Percentiles rank a stretch among this genome's conserved stretches.
These are phyloP conservation scores for Colletotrichum navitas DNA, from an alignment of 2,329 filamentous ascomycete species.

Conservation along the genomic window DNA sequence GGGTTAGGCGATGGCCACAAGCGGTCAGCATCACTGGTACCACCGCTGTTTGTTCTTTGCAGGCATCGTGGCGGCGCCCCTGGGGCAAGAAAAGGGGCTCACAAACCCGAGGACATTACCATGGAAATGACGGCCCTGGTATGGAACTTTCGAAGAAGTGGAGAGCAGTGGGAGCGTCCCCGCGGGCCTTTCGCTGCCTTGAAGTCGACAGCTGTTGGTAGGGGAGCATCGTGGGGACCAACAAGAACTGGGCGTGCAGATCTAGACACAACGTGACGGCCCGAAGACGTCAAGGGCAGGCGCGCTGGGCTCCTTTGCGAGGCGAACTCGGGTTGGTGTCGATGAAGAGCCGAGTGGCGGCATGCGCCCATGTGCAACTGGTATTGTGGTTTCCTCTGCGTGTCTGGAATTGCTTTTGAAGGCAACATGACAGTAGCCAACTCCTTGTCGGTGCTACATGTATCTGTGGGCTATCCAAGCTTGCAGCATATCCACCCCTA, in stretches of 20 bases:
- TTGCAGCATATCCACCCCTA: neutral
- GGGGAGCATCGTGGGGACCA: conserved; percentile 22
- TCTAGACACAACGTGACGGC: conserved; percentile 37
- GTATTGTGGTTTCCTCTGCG: conserved; percentile 20
- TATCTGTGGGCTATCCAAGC: neutral
- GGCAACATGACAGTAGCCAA: conserved; percentile 5
- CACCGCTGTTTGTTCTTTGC: neutral
- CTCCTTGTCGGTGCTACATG: neutral
- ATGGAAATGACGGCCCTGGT: conserved; percentile 17
- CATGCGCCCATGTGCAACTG: neutral
- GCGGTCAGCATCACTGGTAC: neutral
- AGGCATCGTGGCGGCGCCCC: conserved; percentile 14
- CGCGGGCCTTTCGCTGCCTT: conserved; percentile 18
- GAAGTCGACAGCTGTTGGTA: conserved; percentile 25
- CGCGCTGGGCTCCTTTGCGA: conserved; percentile 20
- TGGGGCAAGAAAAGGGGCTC: conserved; percentile 38
- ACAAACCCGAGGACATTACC: conserved; percentile 23
- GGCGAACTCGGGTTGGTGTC: conserved; percentile 13
- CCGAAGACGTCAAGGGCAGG: conserved; percentile 34
- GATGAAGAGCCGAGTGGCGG: conserved; percentile 14
- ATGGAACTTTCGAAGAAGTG: conserved; percentile 41
- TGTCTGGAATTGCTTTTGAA: conserved; percentile 15
- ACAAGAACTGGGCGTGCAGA: conserved; percentile 34
- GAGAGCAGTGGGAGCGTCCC: conserved; percentile 29
- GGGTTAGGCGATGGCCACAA: conserved; percentile 15